These are phyloP conservation scores for Phycomyces blakesleeanus DNA, from an alignment of 192 early-diverging fungal genomes.

Conservation along the genomic window DNA sequence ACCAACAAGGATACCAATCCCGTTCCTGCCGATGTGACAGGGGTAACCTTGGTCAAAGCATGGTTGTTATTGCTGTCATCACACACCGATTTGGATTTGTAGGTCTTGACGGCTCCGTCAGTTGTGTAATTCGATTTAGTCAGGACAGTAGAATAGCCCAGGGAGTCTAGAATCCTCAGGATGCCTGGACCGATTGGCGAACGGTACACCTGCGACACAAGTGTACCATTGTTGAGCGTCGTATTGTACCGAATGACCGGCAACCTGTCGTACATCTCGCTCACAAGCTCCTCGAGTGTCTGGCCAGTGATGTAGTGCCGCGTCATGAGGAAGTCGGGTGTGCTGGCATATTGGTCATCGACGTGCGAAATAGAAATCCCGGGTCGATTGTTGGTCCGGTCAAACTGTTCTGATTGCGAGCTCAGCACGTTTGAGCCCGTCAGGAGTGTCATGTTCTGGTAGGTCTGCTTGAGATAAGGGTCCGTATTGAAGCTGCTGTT, in stretches of 20 bases:
- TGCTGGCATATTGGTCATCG: slow-evolving; percentile 22
- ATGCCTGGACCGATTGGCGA: slow-evolving; percentile 32
- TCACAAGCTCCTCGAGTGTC: slow-evolving; percentile 21
- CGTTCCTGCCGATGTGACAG: not conserved
- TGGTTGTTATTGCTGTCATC: slow-evolving; percentile 12
- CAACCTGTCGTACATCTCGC: slow-evolving; percentile 6
- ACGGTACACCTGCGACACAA: not conserved
- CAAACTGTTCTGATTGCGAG: slow-evolving; percentile 6
- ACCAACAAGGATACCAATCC: too few relatives aligned
- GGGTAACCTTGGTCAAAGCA: not conserved
- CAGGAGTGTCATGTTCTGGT: slow-evolving; percentile 14
- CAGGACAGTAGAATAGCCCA: slow-evolving; percentile 34
- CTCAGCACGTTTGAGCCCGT: slow-evolving; percentile 13
- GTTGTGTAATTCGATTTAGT: slow-evolving; percentile 21
- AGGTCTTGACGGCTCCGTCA: slow-evolving; percentile 9
- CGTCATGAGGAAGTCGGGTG: slow-evolving; percentile 33
- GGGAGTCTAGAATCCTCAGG: slow-evolving; percentile 25
- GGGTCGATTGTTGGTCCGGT: slow-evolving; percentile 15
- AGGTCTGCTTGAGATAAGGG: slow-evolving; percentile 16
- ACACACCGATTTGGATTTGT: slow-evolving; percentile 12
- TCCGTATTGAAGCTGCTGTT: slow-evolving; percentile 10
- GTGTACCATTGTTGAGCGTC: not conserved
- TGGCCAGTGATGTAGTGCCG: slow-evolving; percentile 12
- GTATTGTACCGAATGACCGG: slow-evolving; percentile 3
- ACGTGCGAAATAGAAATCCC: slow-evolving; percentile 31